These are phyloP conservation scores for Penicillium samsonianum DNA, from an alignment of 495 filamentous ascomycete genomes.

Conservation along the genomic window DNA sequence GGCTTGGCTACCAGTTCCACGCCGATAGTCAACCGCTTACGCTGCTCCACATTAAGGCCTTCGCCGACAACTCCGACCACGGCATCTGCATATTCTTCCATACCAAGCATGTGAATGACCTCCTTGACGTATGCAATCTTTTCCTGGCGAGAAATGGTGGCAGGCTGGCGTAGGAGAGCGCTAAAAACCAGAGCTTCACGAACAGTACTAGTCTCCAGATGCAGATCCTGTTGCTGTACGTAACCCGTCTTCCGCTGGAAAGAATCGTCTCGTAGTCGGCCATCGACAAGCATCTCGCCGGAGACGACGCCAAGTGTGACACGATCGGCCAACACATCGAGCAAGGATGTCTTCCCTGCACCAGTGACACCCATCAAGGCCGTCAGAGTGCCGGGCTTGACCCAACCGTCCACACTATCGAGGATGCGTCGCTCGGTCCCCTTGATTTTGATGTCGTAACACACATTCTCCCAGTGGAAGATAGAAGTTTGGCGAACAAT, in stretches of 20 bases:
- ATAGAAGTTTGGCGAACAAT: conserved; percentile 63
- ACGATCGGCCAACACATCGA: conserved; percentile 64
- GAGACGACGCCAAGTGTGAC: conserved; percentile 84
- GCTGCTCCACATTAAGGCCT: conserved; percentile 88
- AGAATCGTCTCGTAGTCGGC: conserved; percentile 67
- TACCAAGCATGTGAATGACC: conserved; percentile 85
- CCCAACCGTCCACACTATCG: conserved; percentile 84
- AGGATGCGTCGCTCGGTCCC: conserved; percentile 71
- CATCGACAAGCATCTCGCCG: conserved; percentile 85
- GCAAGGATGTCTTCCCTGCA: conserved; percentile 61
- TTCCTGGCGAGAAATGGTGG: conserved; percentile 63
- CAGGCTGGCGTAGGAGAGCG: conserved; percentile 81
- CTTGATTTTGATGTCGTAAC: conserved; percentile 90
- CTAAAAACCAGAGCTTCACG: conserved; percentile 80
- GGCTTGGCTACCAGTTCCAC: conserved; percentile 87
- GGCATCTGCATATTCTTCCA: conserved; percentile 86
- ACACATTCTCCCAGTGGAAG: conserved; percentile 85
- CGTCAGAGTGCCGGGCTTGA: conserved; percentile 86
- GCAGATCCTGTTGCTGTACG: conserved; percentile 91
- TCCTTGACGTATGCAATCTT: conserved; percentile 88
- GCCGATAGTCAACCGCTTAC: conserved; percentile 84
- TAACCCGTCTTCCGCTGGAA: conserved; percentile 94
- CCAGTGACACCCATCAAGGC: conserved; percentile 77
- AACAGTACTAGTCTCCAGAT: conserved; percentile 80
- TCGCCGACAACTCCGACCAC: conserved; percentile 85